A percentile compares a stretch with the other conserved stretches of the same genome.
Evolutionary conservation across 768 basidiomycete genomes (phyloP).

Genomic region (Paxillus ammoniavirescens): DNA sequence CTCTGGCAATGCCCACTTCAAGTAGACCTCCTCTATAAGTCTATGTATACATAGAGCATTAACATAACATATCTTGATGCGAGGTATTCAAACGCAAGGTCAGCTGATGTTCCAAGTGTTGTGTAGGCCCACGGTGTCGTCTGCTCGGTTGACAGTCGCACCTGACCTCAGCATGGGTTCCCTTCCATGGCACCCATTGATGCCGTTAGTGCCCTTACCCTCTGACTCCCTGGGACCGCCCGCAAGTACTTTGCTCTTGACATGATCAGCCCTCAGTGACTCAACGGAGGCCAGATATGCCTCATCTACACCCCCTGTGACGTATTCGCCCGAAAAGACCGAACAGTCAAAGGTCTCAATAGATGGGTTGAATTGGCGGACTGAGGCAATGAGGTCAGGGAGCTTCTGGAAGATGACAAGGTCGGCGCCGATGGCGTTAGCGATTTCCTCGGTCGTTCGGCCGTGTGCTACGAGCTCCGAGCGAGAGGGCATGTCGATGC

Average conservation of each 20-base stretch:
- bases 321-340: slow-evolving; percentile 95
- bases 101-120: slow-evolving; percentile 58
- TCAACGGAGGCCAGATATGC: slow-evolving; percentile 77
- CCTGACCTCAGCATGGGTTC: slow-evolving; percentile 8
- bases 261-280: slow-evolving; percentile 76
- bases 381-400: slow-evolving; percentile 80
- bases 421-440: slow-evolving; percentile 86
- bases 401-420: slow-evolving; percentile 95
- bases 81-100: neutral
- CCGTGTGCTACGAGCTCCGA: slow-evolving; percentile 86
- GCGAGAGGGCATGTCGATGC: slow-evolving; percentile 99
- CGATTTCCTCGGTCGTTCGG: slow-evolving; percentile 69
- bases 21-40: neutral
- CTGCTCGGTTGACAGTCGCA: slow-evolving; percentile 52
- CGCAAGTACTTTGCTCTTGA: slow-evolving; percentile 50
- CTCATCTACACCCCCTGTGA: slow-evolving; percentile 90
- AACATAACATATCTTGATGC: neutral
- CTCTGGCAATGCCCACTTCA: neutral
- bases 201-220: slow-evolving; percentile 30
- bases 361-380: slow-evolving; percentile 76
- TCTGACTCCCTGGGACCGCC: slow-evolving; percentile 35
- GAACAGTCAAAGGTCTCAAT: slow-evolving; percentile 91
- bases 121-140: slow-evolving; percentile 78
- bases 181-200: slow-evolving; percentile 17
- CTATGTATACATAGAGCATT: slow-evolving; percentile 2